phyloP scores from a whole-genome alignment of 139 green algal genomes.

The Yamagishiella unicocca region DNA sequence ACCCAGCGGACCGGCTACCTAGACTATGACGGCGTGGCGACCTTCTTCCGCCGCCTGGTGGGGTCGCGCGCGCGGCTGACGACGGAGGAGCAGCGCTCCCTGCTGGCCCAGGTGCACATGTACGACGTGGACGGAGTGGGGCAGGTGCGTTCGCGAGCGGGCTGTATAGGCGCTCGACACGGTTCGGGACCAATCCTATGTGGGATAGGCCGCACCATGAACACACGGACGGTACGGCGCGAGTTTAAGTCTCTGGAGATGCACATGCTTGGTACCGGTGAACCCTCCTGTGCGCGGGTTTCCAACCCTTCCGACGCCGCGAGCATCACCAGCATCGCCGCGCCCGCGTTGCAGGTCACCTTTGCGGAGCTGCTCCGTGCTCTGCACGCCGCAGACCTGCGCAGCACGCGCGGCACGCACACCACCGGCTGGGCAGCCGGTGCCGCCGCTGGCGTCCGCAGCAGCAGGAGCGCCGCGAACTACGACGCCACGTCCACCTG shows the following conservation, averaged over 20 bases:
- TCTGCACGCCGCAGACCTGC: constrained; percentile 48
- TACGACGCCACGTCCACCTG: constrained; percentile 16
- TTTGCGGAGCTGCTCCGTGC: constrained; percentile 55
- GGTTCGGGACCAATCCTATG: too few species aligned
- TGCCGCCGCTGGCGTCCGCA: neutral
- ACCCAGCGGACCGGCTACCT: constrained; percentile 6
- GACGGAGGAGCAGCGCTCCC: neutral
- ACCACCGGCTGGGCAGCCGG: constrained; percentile 6
- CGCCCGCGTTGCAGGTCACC: constrained; percentile 51
- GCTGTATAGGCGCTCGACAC: neutral
- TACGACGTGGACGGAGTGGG: constrained; percentile 48
- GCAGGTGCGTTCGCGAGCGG: neutral
- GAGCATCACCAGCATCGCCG: too few species aligned
- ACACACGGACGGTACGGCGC: too few species aligned
- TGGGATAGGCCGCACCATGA: too few species aligned
- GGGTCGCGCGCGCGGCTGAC: neutral
- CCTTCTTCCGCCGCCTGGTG: constrained; percentile 32
- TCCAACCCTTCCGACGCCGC: too few species aligned
- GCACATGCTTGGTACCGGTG: too few species aligned
- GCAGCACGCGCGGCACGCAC: constrained; percentile 35
- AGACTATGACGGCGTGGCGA: constrained; percentile 52
- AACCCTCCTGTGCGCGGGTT: too few species aligned
- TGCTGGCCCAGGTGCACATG: constrained; percentile 48
- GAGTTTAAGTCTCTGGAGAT: too few species aligned
- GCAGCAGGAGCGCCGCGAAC: neutral